These are phyloP conservation scores for Dryas octopetala DNA, from an alignment of 306 rosid genomes.

Conservation along the genomic window DNA sequence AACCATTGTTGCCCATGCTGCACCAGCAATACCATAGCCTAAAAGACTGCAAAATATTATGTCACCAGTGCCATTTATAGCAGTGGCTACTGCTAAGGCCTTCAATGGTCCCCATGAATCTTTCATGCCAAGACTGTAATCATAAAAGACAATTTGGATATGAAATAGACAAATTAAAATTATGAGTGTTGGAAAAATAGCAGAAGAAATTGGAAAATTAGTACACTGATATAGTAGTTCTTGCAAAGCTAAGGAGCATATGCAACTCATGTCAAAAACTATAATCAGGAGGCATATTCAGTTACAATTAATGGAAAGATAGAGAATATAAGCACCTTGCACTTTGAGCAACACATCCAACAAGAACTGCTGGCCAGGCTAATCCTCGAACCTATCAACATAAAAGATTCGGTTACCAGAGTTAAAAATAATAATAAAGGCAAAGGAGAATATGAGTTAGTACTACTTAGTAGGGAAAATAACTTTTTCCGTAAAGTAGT, in stretches of 20 bases:
- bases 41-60: constrained; percentile 54
- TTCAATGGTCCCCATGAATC: constrained; percentile 89
- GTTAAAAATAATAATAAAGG: constrained; percentile 4
- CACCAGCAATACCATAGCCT: constrained; percentile 72
- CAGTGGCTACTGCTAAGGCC: constrained; percentile 67
- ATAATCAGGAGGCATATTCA: background rate
- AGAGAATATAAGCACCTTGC: constrained; percentile 54
- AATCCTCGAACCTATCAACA: constrained; percentile 65
- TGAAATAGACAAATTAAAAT: background rate
- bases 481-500: background rate
- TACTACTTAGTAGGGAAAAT: too few relatives aligned
- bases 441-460: background rate
- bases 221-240: too few relatives aligned
- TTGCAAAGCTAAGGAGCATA: background rate
- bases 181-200: background rate
- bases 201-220: background rate
- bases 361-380: constrained; percentile 82
- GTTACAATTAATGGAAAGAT: constrained; percentile 18
- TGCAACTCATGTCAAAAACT: background rate
- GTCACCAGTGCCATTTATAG: constrained; percentile 64
- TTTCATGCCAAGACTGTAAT: constrained; percentile 78
- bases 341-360: constrained; percentile 75
- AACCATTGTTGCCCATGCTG: constrained; percentile 85
- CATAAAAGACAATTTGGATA: too few relatives aligned
- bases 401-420: constrained; percentile 24